phyloP scores from a whole-genome alignment of 768 basidiomycete genomes.

The Tylopilus cervinicoccineus region DNA sequence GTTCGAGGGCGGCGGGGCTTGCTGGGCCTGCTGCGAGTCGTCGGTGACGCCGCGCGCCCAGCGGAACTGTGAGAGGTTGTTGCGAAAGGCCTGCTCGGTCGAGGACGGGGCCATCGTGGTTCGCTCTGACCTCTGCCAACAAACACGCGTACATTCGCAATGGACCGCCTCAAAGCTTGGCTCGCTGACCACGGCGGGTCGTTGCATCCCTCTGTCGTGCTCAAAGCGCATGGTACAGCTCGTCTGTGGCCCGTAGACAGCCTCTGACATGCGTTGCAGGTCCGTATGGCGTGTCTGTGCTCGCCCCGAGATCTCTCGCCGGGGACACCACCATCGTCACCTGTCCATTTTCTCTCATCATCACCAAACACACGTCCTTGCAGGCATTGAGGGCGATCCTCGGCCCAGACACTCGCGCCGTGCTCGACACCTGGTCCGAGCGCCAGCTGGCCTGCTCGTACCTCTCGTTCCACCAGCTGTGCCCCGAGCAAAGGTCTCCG shows the following conservation, averaged over 20 bases:
- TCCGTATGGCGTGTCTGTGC: slow-evolving; percentile 45
- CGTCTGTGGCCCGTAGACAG: not conserved
- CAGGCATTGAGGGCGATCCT: slow-evolving; percentile 43
- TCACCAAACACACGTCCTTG: slow-evolving; percentile 51
- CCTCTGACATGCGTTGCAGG: slow-evolving; percentile 25
- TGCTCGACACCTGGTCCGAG: slow-evolving; percentile 47
- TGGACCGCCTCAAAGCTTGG: slow-evolving; percentile 46
- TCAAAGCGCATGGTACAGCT: slow-evolving; percentile 42
- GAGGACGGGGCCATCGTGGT: slow-evolving; percentile 6
- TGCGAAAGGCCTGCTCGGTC: slow-evolving; percentile 66
- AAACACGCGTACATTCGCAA: not conserved
- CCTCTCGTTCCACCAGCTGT: slow-evolving; percentile 59
- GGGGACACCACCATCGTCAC: slow-evolving; percentile 55
- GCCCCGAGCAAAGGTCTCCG: slow-evolving; percentile 34
- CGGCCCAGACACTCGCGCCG: slow-evolving; percentile 12
- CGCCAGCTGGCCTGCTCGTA: slow-evolving; percentile 69
- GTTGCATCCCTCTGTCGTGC: slow-evolving; percentile 45
- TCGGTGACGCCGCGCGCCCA: slow-evolving; percentile 75
- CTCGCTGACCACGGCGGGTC: slow-evolving; percentile 44
- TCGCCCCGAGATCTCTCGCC: slow-evolving; percentile 48
- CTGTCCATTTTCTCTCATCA: slow-evolving; percentile 62
- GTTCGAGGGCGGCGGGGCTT: slow-evolving; percentile 39
- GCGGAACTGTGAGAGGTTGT: slow-evolving; percentile 78
- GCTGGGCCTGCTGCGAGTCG: slow-evolving; percentile 54
- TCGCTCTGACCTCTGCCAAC: not conserved